Evolutionary conservation across 306 rosid genomes (phyloP).

Genomic region (Betula pendula): DNA sequence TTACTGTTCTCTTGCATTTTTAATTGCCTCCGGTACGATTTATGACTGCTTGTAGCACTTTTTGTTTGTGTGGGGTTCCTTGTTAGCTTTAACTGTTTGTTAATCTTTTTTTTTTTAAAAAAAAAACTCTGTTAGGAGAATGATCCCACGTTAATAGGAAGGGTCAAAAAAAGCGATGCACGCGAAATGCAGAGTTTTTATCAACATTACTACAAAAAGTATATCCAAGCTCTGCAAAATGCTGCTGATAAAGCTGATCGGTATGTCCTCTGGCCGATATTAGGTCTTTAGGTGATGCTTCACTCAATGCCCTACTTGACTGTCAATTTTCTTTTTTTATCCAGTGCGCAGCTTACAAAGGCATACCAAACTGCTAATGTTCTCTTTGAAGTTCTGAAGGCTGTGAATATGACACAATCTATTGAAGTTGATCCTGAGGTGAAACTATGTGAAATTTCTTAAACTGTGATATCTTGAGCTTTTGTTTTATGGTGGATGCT

Average conservation of each 20-base stretch:
- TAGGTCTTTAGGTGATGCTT: constrained; percentile 17
- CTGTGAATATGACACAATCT: constrained; percentile 95
- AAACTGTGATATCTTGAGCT: constrained; percentile 8
- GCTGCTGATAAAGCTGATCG: constrained; percentile 98
- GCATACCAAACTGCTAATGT: constrained; percentile 99
- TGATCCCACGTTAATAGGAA: constrained; percentile 94
- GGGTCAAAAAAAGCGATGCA: constrained; percentile 97
- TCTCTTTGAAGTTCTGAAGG: constrained; percentile 96
- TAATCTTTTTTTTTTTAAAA: not conserved
- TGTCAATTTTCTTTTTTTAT: constrained; percentile 17
- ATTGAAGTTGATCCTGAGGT: constrained; percentile 98
- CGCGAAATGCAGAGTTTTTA: constrained; percentile 99
- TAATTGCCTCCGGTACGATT: constrained; percentile 3
- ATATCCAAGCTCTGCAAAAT: constrained; percentile 92
- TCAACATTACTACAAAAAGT: constrained; percentile 94
- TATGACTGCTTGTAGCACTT: constrained; percentile 3
- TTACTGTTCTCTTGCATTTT: constrained; percentile 7
- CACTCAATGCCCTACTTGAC: constrained; percentile 17
- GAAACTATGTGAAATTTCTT: constrained; percentile 2
- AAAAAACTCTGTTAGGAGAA: constrained; percentile 60
- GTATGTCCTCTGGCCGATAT: constrained; percentile 38
- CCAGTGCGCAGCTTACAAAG: constrained; percentile 94
- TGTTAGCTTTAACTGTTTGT: constrained; percentile 16
- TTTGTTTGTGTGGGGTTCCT: not conserved
- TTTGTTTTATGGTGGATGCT: not conserved